Evolutionary conservation across 805 yeast species (phyloP).

Genomic region (Candida patagonica): DNA sequence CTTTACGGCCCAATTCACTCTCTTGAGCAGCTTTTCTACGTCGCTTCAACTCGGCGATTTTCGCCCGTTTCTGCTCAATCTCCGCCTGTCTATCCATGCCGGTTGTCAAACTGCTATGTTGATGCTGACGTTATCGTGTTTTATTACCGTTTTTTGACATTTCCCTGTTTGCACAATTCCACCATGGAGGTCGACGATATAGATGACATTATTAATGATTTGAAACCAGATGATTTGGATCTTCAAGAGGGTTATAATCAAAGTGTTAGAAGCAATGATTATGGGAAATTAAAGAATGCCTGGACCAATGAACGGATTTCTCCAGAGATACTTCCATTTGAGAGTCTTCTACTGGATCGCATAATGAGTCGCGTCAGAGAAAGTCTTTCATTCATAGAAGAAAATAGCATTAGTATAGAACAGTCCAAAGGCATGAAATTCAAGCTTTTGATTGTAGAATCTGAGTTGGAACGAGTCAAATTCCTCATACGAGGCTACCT

Average conservation of each 20-base stretch:
- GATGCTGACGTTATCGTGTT: background rate
- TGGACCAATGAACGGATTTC: conserved; percentile 83
- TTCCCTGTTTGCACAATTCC: background rate
- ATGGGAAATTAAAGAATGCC: conserved; percentile 41
- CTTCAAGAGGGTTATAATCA: conserved; percentile 25
- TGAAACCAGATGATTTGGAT: conserved; percentile 6
- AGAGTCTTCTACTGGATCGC: conserved; percentile 47
- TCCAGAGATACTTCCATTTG: conserved; percentile 79
- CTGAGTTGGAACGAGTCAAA: conserved; percentile 81
- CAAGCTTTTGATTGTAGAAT: conserved; percentile 75
- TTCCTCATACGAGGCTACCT: conserved; percentile 74
- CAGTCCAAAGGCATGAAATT: conserved; percentile 54
- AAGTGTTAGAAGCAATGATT: conserved; percentile 48
- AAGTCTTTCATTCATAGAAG: conserved; percentile 71
- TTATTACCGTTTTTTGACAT: background rate
- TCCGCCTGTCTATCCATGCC: conserved; percentile 29
- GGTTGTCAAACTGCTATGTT: background rate
- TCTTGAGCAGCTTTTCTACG: background rate
- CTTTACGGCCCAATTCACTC: background rate
- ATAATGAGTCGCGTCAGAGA: conserved; percentile 48
- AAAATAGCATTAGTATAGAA: conserved; percentile 69
- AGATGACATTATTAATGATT: conserved; percentile 18
- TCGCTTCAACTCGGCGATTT: conserved; percentile 42
- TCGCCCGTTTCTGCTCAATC: conserved; percentile 44
- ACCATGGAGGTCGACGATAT: conserved; percentile 8